These are phyloP conservation scores for Pichia sp. DNA, from an alignment of 1,139 yeast genomes.

Conservation along the genomic window DNA sequence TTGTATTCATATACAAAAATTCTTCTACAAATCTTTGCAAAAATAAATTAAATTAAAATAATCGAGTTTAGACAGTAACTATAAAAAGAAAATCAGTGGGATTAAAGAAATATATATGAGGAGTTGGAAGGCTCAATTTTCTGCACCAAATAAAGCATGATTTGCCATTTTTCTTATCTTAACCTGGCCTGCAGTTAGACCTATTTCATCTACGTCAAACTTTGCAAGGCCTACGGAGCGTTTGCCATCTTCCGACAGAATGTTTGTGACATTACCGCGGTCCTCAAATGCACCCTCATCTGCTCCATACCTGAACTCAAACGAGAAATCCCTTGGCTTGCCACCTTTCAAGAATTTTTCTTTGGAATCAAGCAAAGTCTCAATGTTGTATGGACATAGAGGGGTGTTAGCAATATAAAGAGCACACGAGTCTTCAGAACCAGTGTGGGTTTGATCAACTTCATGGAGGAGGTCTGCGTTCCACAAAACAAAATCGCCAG, in stretches of 20 bases:
- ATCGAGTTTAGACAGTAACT: not conserved
- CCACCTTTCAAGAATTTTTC: not conserved
- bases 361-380: not conserved
- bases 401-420: conserved; percentile 1
- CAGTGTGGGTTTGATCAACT: not conserved
- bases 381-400: conserved; percentile 3
- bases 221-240: not conserved
- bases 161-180: conserved; percentile 3
- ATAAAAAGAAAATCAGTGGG: not conserved
- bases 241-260: conserved; percentile 4
- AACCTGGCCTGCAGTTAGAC: not conserved
- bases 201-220: not conserved
- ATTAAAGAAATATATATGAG: not conserved
- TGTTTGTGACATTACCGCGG: not conserved
- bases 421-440: not conserved
- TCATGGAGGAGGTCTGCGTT: conserved; percentile 2
- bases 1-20: not conserved
- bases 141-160: not conserved
- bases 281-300: not conserved
- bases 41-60: not conserved
- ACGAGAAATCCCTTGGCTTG: conserved; percentile 1
- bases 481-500: conserved; percentile 5
- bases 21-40: not conserved
- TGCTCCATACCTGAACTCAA: not conserved
- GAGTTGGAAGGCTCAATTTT: not conserved